phyloP scores from a whole-genome alignment of 768 basidiomycete species.

The Mycena belliarum region DNA sequence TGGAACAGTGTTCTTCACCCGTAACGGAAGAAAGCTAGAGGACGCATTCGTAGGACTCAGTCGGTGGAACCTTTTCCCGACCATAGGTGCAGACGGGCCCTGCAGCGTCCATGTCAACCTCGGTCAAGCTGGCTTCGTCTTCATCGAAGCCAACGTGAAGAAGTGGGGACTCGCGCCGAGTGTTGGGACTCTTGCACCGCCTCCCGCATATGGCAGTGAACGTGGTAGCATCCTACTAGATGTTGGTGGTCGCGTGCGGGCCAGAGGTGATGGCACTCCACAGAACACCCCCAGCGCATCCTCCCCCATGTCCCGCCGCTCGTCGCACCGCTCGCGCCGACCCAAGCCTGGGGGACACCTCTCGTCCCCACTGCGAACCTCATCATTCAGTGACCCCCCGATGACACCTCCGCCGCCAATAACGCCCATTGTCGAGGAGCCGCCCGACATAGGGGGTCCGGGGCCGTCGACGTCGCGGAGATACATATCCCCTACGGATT shows the following conservation, averaged over 20 bases:
- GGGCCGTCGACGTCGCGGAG: constrained; percentile 51
- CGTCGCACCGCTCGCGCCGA: constrained; percentile 62
- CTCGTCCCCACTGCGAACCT: constrained; percentile 68
- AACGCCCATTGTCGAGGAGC: constrained; percentile 73
- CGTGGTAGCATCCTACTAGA: constrained; percentile 94
- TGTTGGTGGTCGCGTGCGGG: constrained; percentile 66
- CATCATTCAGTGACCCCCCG: constrained; percentile 43
- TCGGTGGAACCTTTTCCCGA: constrained; percentile 94
- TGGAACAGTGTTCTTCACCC: constrained; percentile 98
- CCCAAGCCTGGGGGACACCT: constrained; percentile 49
- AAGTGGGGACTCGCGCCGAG: constrained; percentile 99
- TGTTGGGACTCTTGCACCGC: constrained; percentile 94
- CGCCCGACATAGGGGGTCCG: constrained; percentile 44
- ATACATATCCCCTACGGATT: constrained; percentile 65
- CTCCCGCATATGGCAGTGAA: constrained; percentile 97
- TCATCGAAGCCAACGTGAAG: constrained; percentile 99
- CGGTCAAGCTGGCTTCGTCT: constrained; percentile 97
- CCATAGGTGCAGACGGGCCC: constrained; percentile 93
- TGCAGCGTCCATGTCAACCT: constrained; percentile 97
- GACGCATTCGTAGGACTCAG: constrained; percentile 92
- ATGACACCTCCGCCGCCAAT: constrained; percentile 68
- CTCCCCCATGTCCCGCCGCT: constrained; percentile 40
- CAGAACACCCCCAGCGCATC: constrained; percentile 46
- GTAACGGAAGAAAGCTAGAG: constrained; percentile 95
- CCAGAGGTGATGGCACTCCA: constrained; percentile 40